Evolutionary conservation across 352 stramenopile species (phyloP), one percentile per base, ranked within the genome.

Genomic region (Phytophthora citricola): DNA sequence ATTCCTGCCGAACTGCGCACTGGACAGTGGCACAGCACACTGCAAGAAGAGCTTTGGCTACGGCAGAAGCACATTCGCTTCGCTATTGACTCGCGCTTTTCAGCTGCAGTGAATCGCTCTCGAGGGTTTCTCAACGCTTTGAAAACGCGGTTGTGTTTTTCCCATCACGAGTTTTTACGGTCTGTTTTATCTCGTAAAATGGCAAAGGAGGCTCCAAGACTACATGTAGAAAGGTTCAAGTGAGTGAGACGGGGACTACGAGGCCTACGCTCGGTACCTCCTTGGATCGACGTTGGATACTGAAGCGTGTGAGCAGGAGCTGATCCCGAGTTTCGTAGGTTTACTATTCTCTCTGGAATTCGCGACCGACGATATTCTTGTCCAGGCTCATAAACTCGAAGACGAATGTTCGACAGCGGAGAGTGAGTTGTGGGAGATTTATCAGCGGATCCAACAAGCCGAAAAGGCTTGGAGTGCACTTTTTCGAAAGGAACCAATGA

Each of bases 81-180:
- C 15, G 55, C 74, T 11, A 69, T 74, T 1, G 65, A 63, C 3
- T 92, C 84, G 0, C 44, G 15, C 0, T 91, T 91, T 44, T 69
- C 73, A 14, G 58, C 79, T 15, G 51, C 59, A 1, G 72, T 91
- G 4, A 53, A 68, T 24, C 67, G 80, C 5, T 90, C 79, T 41
- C 69, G 78, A 15, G 81, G 78, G 1, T 87, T 84, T 53, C 57
- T 92, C 0, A 83, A 90, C n/a, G 84, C 81, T 10, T 82, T 91
- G 52, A 86, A 83, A 12, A 71, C 81, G 15, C 67, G 69, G 0
- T 6, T 83, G 22, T 66, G 58, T 57, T 7, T 50, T 6, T 62
- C 67, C 1, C 31, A 47, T 22, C 15, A 69, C 10, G 48, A 61
- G 4, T 39, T 75, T 14, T 8, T 75, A 7, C 9, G 54, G n/a